Base-by-base conservation (phyloP, 352 stramenopile species). In the Phytophthora sp. region DNA sequence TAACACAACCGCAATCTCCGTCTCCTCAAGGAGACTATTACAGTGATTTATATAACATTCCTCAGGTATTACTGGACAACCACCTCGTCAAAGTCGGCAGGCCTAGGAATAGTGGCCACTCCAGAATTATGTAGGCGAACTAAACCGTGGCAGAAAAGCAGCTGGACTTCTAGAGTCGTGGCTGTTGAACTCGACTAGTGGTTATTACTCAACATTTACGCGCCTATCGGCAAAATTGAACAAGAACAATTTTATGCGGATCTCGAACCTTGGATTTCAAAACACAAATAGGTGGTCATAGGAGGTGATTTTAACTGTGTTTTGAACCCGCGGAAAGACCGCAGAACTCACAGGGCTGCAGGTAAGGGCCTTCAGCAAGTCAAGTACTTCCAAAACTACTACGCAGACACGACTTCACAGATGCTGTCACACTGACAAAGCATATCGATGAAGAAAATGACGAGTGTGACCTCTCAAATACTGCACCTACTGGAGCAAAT, bases 231-330 rank as follows among this genome's bases (percentile, higher is more conserved):
- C 4, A 23, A 4, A 18, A 45, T 16, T 9, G 49, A 59, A 26
- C 21, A 47, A 11, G 20, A 16, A 0, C 15, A n/a, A 18, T 59
- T 60, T 20, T 60, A 52, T 15, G 1, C 9, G 3, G 39, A 52
- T 1, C 18, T 60, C 0, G 26, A 51, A 39, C 12, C 26, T 16
- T 54, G 46, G 46, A 2, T 54, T 3, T 12, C 3, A 2, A 3
- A 41, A 9, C 18, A 56, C 16, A 11, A 45, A 7, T 56, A 29
- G 3, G 21, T 56, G 1, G 23, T 56, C 3, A 15, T 56, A 0
- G 49, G 18, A 15, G 49, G 18, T 1, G 30, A 45, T 31, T 56
- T 31, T n/a, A 56, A 56, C 8, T 56, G 49, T 7, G 49, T 56
- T 11, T 12, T 56, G 2, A 8, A 21, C 7, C 27, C 46, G 7